Evolutionary conservation across 768 basidiomycete genomes (phyloP), one percentile per base, ranked within the genome.

Genomic region (Leccinum subtestaceum): DNA sequence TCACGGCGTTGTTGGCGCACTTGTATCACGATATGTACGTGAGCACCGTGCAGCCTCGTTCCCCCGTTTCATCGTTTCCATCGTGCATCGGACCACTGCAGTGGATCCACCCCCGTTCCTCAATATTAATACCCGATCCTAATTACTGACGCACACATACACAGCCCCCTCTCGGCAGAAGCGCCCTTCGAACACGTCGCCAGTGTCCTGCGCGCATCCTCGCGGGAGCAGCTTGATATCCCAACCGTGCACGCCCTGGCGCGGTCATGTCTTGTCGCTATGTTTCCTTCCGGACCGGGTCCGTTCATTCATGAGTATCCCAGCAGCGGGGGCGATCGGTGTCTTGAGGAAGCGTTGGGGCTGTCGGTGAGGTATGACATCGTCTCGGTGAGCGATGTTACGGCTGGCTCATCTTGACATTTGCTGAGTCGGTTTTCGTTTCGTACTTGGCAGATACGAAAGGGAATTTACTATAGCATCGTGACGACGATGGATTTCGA

Each of bases 11-110:
- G 51, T 72, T 90, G n/a, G 78, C 78, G 58, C 81, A 88, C 71
- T 66, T 90, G 31, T 89, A 90, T 67, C 84, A 88, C 65, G 84
- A 89, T 65, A 70, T 70, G 89, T 89, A 70, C 70, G 89, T 89
- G 72, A 78, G 85, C 81, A 40, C 17, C 38, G 8, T 9, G 38
- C 38, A 40, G 17, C 13, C 34, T 12, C 34, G 34, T 34, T 34
- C 12, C 12, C 15, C 36, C 15, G 15, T 38, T 38, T 17, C 15
- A 38, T 38, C 36, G 36, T 17, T 17, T 36, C 36, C 36, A 15
- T 36, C 36, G 36, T 15, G 15, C 7, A 38, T 38, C 17, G 15
- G 7, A 8, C 6, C 36, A 3, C 31, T 32, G 31, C 31, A 29
- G 27, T 29, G 10, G 31, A 32, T 32, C 31, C 31, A 13, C 34